Conservation (phyloP, 2,329 filamentous ascomycete genomes). For the Colletotrichum abscissum region DNA sequence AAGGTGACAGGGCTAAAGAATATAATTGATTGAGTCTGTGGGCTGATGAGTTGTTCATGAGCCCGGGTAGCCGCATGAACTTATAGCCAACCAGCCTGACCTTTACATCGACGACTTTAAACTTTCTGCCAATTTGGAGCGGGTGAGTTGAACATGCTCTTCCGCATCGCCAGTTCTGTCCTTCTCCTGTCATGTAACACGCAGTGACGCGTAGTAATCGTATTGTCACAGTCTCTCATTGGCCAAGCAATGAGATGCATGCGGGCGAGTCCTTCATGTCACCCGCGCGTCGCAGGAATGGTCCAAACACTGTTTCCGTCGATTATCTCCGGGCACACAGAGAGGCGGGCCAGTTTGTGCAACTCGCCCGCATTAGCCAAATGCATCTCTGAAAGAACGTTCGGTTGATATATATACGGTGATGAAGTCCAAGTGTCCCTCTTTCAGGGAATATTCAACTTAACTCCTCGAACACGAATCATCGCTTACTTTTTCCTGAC, state of each 20-base stretch:
- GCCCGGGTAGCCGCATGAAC: not conserved
- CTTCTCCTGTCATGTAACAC: not conserved
- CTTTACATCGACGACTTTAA: not conserved
- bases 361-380: not conserved
- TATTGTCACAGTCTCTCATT: not conserved
- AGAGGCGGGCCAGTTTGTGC: not conserved
- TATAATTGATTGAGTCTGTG: not conserved
- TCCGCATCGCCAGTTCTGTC: not conserved
- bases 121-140: not conserved
- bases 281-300: not conserved
- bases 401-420: not conserved
- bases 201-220: not conserved
- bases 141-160: not conserved
- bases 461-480: not conserved
- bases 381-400: not conserved
- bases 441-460: not conserved
- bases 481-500: not conserved
- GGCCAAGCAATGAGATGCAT: not conserved
- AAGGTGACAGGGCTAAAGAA: not conserved
- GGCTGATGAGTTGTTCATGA: not conserved
- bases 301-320: not conserved
- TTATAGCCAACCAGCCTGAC: not conserved
- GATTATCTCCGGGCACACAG: not conserved
- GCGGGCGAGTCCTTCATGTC: not conserved
- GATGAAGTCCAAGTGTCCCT: not conserved